Evolutionary conservation across 2,329 filamentous ascomycete species (phyloP).

Genomic region (Graphilbum fragrans): DNA sequence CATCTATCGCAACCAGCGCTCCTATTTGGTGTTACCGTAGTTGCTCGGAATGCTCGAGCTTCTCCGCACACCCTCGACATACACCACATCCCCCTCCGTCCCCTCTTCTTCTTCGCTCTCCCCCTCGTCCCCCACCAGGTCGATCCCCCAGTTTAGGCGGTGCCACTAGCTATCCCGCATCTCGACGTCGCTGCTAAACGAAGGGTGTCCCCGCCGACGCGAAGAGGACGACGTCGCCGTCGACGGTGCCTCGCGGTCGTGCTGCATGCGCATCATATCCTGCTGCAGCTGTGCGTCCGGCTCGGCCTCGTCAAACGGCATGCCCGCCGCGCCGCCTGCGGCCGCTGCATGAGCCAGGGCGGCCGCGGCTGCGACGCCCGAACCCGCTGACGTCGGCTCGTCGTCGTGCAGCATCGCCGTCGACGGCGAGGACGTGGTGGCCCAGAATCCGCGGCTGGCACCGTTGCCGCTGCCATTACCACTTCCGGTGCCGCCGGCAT

Average conservation of each 20-base stretch:
- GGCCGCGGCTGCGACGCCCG: conserved; percentile 6
- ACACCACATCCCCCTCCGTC: too few relatives aligned
- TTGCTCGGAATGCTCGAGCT: too few relatives aligned
- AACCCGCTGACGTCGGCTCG: neutral
- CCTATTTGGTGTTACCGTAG: too few relatives aligned
- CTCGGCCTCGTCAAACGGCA: conserved; percentile 1
- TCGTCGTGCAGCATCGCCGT: neutral
- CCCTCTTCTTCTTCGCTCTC: too few relatives aligned
- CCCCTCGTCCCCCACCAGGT: too few relatives aligned
- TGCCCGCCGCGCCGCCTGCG: conserved; percentile 1
- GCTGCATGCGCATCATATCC: conserved; percentile 8
- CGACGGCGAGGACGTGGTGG: neutral
- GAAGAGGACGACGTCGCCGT: neutral
- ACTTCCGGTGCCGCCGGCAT: neutral
- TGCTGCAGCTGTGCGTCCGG: conserved; percentile 11
- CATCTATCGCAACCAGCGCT: too few relatives aligned
- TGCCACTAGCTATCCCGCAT: conserved; percentile 5
- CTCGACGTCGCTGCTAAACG: conserved; percentile 4
- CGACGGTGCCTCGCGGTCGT: neutral
- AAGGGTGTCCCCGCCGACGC: neutral
- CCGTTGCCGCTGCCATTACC: neutral
- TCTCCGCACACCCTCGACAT: too few relatives aligned
- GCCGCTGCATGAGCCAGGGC: conserved; percentile 9
- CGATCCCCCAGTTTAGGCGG: too few relatives aligned
- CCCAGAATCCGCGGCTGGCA: neutral